A percentile compares a stretch with the other conserved stretches of the same genome.
These are phyloP conservation scores for Lotus japonicus DNA, from an alignment of 306 rosid species.

Conservation along the genomic window DNA sequence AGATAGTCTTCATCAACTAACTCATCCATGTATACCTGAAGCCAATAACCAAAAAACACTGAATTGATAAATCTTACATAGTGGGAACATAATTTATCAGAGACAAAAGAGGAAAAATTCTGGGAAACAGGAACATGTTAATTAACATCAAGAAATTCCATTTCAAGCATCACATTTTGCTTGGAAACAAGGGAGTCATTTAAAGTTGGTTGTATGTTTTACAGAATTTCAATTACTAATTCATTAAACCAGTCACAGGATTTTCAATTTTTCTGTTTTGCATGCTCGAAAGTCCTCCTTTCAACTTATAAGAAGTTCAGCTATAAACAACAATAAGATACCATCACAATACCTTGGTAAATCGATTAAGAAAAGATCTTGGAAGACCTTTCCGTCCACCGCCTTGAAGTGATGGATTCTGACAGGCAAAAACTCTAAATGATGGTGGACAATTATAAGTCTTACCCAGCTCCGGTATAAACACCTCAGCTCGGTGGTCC, in stretches of 20 bases:
- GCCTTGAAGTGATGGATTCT: slow-evolving; percentile 90
- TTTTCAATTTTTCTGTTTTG: not conserved
- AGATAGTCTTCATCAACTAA: slow-evolving; percentile 70
- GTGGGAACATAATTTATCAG: not conserved
- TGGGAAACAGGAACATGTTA: not conserved
- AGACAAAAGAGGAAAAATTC: not conserved
- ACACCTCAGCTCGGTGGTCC: slow-evolving; percentile 98
- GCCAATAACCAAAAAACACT: slow-evolving; percentile 18
- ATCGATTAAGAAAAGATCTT: slow-evolving; percentile 84
- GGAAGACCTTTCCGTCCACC: slow-evolving; percentile 98
- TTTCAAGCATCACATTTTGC: not conserved
- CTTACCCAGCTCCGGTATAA: slow-evolving; percentile 78
- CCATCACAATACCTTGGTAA: slow-evolving; percentile 64
- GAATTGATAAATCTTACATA: not conserved
- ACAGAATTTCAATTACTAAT: not conserved
- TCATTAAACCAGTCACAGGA: not conserved
- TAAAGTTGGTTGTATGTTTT: not conserved
- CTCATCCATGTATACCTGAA: slow-evolving; percentile 91
- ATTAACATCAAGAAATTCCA: not conserved
- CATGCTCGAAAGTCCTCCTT: not conserved
- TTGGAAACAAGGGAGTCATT: not conserved
- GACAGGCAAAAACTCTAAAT: slow-evolving; percentile 94
- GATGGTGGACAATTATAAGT: slow-evolving; percentile 82
- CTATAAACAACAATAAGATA: not conserved
- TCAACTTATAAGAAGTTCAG: not conserved